Base-by-base conservation (phyloP, 73 alveolate genomes). In the Paramecium primaurelia region DNA sequence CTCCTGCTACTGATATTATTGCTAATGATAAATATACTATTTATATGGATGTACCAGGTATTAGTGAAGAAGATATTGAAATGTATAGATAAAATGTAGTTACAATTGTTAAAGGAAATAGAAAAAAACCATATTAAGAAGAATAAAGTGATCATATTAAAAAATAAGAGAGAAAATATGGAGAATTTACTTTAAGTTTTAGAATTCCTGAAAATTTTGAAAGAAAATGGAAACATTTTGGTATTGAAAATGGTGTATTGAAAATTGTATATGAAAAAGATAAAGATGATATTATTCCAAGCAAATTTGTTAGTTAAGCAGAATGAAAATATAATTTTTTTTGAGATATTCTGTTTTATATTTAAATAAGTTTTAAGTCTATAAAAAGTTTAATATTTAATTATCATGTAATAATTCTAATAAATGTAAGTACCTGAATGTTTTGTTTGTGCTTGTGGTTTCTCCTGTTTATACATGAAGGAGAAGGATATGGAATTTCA, bases 251-350 rank as follows among this genome's bases (percentile, higher is more conserved):
- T 80, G 91, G 91, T 10, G 91, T 89, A 8, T 83, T 89, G 12
- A 89, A 40, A 36, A 89, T 89, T 32, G 84, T 89, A 0, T 89
- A 89, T 89, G 94, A 89, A 11, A 89, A 83, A 73, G 94, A 89
- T n/a, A 71, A 89, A 73, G 94, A 89, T 71, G 94, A 89, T 80
- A 64, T 64, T 10, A 34, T 64, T 64, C 84, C 84, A 1, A 64
- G 22, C 12, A 64, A 64, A 64, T 64, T 64, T 64, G 84, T 34
- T 32, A 64, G 6, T 34, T 64, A 64, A 64, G 84, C 42, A 64
- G 42, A 20, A 64, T 64, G 84, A 64, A 30, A 9, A 26, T 14
- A 3, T 54, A 18, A 42, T 4, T 16, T 54, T 54, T n/a, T 54
- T 18, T 54, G 8, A 64, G 42, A 64, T 9, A 64, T 64, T 34